phyloP scores from a whole-genome alignment of 495 filamentous ascomycete species.

The Aspergillus carlsbadensis region DNA sequence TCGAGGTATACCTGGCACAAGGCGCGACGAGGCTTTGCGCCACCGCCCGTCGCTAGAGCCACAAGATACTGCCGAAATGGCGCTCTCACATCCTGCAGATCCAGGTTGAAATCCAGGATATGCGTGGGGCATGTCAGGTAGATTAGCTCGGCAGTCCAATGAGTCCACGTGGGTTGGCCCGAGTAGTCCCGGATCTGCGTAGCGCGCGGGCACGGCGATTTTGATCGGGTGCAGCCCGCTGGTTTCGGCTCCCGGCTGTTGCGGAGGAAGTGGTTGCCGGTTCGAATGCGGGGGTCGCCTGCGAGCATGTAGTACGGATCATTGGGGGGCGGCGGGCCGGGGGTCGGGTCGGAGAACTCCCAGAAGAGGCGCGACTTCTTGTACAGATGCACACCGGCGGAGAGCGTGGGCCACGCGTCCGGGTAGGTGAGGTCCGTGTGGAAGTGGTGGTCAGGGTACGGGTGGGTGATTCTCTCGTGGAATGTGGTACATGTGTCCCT shows the following conservation, averaged over 20 bases:
- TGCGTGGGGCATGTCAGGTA: too few relatives aligned
- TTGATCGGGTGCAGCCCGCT: not conserved
- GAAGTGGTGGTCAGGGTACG: conserved; percentile 1
- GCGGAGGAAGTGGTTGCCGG: not conserved
- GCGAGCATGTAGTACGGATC: not conserved
- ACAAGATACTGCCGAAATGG: too few relatives aligned
- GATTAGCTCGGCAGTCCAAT: too few relatives aligned
- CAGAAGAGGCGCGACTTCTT: conserved; percentile 4
- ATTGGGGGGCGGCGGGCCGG: not conserved
- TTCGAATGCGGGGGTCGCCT: not conserved
- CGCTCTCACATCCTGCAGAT: too few relatives aligned
- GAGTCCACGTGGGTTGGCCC: conserved; percentile 4
- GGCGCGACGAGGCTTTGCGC: too few relatives aligned
- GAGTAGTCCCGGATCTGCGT: not conserved
- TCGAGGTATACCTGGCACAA: too few relatives aligned
- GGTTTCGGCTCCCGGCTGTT: too few relatives aligned
- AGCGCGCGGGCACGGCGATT: not conserved
- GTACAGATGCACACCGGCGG: not conserved
- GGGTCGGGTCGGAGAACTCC: not conserved
- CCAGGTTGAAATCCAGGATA: too few relatives aligned
- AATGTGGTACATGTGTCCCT: not conserved
- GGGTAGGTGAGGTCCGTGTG: not conserved
- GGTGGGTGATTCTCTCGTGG: not conserved
- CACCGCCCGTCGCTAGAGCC: too few relatives aligned
- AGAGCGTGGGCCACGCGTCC: not conserved